A percentile compares a stretch with the other conserved stretches of the same genome.
These are phyloP conservation scores for Pseudogymnoascus destructans DNA, from an alignment of 2,329 filamentous ascomycete species.

Conservation along the genomic window DNA sequence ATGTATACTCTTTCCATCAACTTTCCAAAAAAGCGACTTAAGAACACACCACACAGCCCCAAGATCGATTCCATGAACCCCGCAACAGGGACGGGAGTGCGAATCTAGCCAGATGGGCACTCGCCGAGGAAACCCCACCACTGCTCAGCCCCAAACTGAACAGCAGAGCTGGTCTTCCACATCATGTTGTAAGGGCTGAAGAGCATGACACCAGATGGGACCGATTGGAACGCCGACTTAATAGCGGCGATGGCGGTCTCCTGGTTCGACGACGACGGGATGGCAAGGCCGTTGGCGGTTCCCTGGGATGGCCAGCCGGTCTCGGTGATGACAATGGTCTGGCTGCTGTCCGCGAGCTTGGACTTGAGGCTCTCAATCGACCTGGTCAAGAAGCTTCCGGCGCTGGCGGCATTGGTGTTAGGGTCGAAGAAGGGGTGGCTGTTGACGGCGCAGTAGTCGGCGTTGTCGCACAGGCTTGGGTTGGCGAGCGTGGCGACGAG, in stretches of 20 bases:
- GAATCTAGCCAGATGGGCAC: slow-evolving; percentile 19
- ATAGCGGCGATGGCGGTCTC: slow-evolving; percentile 51
- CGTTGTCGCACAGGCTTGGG: slow-evolving; percentile 55
- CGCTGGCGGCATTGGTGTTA: slow-evolving; percentile 41
- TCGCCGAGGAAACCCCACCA: slow-evolving; percentile 55
- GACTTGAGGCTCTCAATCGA: slow-evolving; percentile 36
- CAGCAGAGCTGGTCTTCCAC: slow-evolving; percentile 57
- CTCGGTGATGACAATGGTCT: slow-evolving; percentile 64
- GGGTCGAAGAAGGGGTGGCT: slow-evolving; percentile 74
- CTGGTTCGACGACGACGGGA: slow-evolving; percentile 58
- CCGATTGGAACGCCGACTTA: slow-evolving; percentile 41
- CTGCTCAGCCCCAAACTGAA: slow-evolving; percentile 58
- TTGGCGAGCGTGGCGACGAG: slow-evolving; percentile 54
- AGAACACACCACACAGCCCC: not conserved
- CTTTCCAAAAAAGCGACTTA: not conserved
- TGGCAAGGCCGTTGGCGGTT: slow-evolving; percentile 48
- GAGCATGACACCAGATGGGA: slow-evolving; percentile 44
- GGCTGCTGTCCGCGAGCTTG: slow-evolving; percentile 32
- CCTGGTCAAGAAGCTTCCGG: slow-evolving; percentile 53
- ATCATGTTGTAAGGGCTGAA: slow-evolving; percentile 69
- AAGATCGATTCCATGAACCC: not conserved
- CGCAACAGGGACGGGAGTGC: not conserved
- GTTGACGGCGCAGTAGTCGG: slow-evolving; percentile 72
- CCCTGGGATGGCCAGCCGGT: slow-evolving; percentile 73
- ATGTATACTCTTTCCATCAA: not conserved